phyloP scores from a whole-genome alignment of 202 grass and related monocot genomes.

The Panicum virgatum region DNA sequence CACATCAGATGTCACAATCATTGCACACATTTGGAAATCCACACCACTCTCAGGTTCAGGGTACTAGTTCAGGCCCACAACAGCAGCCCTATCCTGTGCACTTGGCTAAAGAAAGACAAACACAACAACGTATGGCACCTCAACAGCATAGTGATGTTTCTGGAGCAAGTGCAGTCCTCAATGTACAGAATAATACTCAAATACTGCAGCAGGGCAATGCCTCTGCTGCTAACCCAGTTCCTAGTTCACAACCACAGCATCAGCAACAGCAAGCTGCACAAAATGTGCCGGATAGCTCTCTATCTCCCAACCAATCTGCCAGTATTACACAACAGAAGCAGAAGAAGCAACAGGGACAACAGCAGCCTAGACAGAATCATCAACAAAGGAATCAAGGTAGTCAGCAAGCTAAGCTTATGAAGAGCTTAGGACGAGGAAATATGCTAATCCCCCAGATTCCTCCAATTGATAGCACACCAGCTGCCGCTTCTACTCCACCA shows the following conservation, averaged over 20 bases:
- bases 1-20: slow-evolving; percentile 63
- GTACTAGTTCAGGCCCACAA: slow-evolving; percentile 58
- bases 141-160: slow-evolving; percentile 57
- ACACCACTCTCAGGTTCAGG: slow-evolving; percentile 58
- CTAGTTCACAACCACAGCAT: slow-evolving; percentile 50
- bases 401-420: slow-evolving; percentile 79
- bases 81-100: slow-evolving; percentile 62
- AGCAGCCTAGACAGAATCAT: slow-evolving; percentile 60
- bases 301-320: slow-evolving; percentile 45
- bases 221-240: slow-evolving; percentile 35
- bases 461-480: slow-evolving; percentile 37
- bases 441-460: slow-evolving; percentile 50
- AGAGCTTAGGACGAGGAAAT: slow-evolving; percentile 71
- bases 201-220: slow-evolving; percentile 50
- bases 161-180: slow-evolving; percentile 45
- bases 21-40: slow-evolving; percentile 56
- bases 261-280: slow-evolving; percentile 47
- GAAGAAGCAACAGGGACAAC: slow-evolving; percentile 57
- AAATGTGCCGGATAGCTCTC: slow-evolving; percentile 39
- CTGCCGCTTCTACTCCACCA: slow-evolving; percentile 37
- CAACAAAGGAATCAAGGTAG: slow-evolving; percentile 68
- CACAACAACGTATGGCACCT: slow-evolving; percentile 45
- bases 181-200: slow-evolving; percentile 52
- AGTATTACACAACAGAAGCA: slow-evolving; percentile 53
- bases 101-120: slow-evolving; percentile 69